These are phyloP conservation scores for Pelagophyceae sp. DNA, from an alignment of 352 stramenopile species.

Conservation along the genomic window DNA sequence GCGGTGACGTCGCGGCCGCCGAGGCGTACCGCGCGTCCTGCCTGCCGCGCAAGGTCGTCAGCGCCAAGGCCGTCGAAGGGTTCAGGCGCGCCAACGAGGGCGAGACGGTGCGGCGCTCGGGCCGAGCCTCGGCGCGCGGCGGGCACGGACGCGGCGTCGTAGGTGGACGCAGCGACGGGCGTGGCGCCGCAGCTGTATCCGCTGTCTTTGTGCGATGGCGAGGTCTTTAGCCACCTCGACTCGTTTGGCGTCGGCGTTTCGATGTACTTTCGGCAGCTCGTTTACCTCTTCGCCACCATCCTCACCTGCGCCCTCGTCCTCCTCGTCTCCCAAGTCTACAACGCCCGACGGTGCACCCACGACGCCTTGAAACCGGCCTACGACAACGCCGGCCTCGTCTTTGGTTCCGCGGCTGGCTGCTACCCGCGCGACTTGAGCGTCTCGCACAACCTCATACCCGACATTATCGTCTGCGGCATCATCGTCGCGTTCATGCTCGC, in stretches of 20 bases:
- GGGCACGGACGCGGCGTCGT: no score
- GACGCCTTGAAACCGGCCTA: neutral
- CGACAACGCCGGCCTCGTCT: neutral
- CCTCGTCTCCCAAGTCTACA: conserved; percentile 1
- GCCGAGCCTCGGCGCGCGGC: no score
- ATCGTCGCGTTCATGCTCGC: conserved; percentile 26
- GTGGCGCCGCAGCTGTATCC: no score
- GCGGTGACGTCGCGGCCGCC: no score
- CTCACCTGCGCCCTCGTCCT: conserved; percentile 14
- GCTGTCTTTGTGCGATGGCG: neutral
- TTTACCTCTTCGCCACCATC: conserved; percentile 26
- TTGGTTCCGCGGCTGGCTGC: neutral
- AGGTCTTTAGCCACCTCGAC: conserved; percentile 29
- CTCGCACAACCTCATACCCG: conserved; percentile 22
- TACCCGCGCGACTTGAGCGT: conserved; percentile 23
- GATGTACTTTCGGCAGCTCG: conserved; percentile 41
- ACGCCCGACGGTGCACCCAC: neutral
- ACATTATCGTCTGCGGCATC: conserved; percentile 35
- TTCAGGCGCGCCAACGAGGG: no score
- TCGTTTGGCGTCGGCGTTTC: conserved; percentile 38
- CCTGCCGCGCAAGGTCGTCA: no score
- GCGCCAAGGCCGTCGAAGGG: no score
- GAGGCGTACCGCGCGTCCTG: no score
- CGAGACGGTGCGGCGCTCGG: no score
- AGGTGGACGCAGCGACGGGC: no score